Percentiles rank a stretch among this genome's conserved stretches.
Conservation (phyloP, 768 basidiomycete species). For the Lactifluus rugatus region DNA sequence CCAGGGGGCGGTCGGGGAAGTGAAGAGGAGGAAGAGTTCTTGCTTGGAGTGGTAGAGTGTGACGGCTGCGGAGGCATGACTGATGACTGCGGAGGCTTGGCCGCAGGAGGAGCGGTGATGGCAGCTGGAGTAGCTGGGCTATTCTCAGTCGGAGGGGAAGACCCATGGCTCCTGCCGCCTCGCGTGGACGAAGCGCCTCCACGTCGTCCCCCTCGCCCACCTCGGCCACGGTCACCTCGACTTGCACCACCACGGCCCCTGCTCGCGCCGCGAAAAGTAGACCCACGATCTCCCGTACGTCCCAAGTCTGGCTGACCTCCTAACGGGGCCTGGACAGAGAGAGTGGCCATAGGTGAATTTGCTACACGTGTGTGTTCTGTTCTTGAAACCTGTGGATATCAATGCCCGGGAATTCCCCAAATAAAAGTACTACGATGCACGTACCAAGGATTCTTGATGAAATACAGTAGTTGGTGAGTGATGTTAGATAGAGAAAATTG, state of each 20-base stretch:
- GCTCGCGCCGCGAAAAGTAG: constrained; percentile 38
- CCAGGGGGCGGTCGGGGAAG: neutral
- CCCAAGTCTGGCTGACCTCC: constrained; percentile 34
- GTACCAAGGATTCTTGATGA: neutral
- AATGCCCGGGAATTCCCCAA: neutral
- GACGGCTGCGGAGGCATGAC: neutral
- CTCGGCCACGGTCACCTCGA: constrained; percentile 18
- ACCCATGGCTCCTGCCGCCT: constrained; percentile 26
- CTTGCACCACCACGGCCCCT: constrained; percentile 22
- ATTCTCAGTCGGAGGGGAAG: constrained; percentile 24
- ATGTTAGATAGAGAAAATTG: neutral
- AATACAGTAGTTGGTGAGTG: neutral
- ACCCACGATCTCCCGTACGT: constrained; percentile 37
- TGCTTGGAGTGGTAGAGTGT: neutral
- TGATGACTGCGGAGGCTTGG: neutral
- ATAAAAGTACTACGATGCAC: neutral
- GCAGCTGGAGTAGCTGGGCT: neutral
- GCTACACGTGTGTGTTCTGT: neutral
- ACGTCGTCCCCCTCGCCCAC: constrained; percentile 28
- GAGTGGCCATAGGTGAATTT: constrained; percentile 33
- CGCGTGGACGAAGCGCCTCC: constrained; percentile 23
- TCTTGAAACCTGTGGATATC: neutral
- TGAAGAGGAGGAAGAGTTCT: constrained; percentile 6
- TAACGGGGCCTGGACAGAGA: constrained; percentile 27
- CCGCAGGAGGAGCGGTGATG: no score